Evolutionary conservation across 225 moss, liverwort and hornwort species (phyloP).

Genomic region (Physcomitrellopsis africana): DNA sequence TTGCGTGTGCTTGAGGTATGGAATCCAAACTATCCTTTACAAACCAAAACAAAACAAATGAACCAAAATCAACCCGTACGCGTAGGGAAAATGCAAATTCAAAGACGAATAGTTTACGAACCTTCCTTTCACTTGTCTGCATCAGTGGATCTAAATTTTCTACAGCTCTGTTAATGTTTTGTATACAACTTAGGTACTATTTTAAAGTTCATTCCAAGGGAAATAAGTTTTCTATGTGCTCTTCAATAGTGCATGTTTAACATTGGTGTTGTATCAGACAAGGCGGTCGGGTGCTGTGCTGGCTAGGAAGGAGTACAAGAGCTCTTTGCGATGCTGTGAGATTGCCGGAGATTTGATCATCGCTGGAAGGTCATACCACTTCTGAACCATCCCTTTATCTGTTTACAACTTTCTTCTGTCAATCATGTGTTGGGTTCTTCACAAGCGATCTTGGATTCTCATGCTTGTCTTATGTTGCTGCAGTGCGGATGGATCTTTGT

Average conservation of each 20-base stretch:
- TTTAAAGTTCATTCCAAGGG: no score
- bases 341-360: constrained; percentile 70
- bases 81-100: no score
- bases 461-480: constrained; percentile 30
- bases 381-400: constrained; percentile 1
- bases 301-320: constrained; percentile 73
- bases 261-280: constrained; percentile 54
- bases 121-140: no score
- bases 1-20: constrained; percentile 85
- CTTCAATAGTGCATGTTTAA: not conserved
- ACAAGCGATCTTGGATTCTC: constrained; percentile 18
- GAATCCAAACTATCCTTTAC: not conserved
- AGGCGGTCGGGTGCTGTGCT: constrained; percentile 73
- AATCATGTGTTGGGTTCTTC: not conserved
- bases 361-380: constrained; percentile 75
- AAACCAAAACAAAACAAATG: no score
- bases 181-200: no score
- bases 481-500: constrained; percentile 85
- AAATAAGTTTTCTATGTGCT: no score
- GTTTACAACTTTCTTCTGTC: not conserved
- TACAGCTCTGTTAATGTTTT: no score
- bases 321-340: constrained; percentile 81
- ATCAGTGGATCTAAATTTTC: no score
- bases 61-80: no score
- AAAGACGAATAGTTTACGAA: no score